These are phyloP conservation scores for Pseudisothecium myosuroides DNA, from an alignment of 225 moss, liverwort and hornwort species.

Conservation along the genomic window DNA sequence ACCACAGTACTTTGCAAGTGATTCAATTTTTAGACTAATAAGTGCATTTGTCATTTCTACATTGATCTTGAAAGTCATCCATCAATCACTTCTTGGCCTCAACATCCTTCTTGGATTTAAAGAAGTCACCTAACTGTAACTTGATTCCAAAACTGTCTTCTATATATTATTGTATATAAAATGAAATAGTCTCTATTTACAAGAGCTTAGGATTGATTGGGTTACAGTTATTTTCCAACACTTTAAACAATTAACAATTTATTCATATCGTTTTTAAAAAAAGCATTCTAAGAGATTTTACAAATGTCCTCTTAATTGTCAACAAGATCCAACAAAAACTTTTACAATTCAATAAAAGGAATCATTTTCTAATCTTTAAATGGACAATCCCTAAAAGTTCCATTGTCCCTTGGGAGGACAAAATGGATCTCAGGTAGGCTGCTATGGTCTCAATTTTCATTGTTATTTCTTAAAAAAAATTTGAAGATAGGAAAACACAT, in stretches of 20 bases:
- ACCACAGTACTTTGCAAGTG: rapidly evolving
- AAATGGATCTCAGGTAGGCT: no score
- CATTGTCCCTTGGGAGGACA: no score
- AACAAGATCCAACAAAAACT: not conserved
- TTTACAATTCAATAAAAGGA: not conserved
- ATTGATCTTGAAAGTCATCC: not conserved
- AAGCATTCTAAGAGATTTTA: not conserved
- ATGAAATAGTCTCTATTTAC: not conserved
- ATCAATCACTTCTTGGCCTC: no score
- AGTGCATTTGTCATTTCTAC: not conserved
- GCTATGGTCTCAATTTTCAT: no score
- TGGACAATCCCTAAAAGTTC: not conserved
- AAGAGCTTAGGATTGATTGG: rapidly evolving
- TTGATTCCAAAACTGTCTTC: rapidly evolving
- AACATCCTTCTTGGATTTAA: not conserved
- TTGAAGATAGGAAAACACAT: no score
- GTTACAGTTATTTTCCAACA: not conserved
- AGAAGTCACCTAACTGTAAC: not conserved
- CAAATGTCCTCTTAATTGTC: not conserved
- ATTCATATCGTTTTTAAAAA: not conserved
- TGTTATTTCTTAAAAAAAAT: no score
- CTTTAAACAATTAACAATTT: no score
- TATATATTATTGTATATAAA: no score
- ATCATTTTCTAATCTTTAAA: not conserved
- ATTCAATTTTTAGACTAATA: not conserved